A percentile compares a stretch with the other conserved stretches of the same genome.
Evolutionary conservation across 345 rosid genomes (phyloP).

Genomic region (Eucalyptus lansdowneana): DNA sequence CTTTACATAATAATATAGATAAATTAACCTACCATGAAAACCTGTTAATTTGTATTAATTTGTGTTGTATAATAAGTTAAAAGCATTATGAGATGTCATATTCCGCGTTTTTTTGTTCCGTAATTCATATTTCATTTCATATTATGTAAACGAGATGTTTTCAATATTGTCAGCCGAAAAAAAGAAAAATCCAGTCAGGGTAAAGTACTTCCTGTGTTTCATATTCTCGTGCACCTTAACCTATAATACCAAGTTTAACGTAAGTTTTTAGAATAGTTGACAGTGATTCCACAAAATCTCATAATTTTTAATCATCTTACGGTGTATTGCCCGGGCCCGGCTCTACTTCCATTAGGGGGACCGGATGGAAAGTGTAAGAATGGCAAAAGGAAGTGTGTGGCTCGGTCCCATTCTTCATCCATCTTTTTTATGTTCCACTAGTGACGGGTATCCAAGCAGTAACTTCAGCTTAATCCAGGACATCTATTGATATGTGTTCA

Average conservation of each 20-base stretch:
- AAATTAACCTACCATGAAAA: neutral
- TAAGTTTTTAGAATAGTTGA: no score
- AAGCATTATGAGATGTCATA: neutral
- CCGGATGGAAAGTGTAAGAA: neutral
- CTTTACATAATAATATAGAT: neutral
- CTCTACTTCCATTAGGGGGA: neutral
- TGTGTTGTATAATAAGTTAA: neutral
- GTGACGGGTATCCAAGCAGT: neutral
- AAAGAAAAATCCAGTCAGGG: neutral
- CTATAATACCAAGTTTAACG: neutral
- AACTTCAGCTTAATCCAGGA: neutral
- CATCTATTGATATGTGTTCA: neutral
- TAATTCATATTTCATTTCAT: neutral
- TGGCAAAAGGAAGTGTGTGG: neutral
- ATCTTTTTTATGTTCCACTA: neutral
- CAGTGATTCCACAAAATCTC: accelerated
- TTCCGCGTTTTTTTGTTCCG: neutral
- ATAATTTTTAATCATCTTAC: neutral
- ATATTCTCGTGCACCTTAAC: neutral
- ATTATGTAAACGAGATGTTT: neutral
- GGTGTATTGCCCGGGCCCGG: accelerated
- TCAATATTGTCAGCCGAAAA: neutral
- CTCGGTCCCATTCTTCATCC: neutral
- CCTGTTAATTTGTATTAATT: neutral
- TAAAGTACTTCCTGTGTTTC: neutral